These are phyloP conservation scores for Candida xiaguanensis DNA, from an alignment of 805 yeast species.

Conservation along the genomic window DNA sequence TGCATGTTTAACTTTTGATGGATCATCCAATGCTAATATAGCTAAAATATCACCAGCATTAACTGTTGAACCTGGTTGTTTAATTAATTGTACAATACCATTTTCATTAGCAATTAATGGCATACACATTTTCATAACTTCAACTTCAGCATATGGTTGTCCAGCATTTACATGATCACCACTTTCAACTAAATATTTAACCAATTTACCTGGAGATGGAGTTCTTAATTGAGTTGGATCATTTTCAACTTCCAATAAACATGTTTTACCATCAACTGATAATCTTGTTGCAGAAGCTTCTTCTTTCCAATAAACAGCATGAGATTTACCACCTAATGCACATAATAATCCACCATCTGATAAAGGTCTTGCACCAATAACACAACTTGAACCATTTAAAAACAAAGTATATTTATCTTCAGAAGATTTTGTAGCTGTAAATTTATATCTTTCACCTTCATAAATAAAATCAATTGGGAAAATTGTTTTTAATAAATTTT, in stretches of 20 bases:
- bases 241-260: constrained; percentile 89
- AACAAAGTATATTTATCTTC: constrained; percentile 81
- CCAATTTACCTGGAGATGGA: constrained; percentile 98
- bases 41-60: constrained; percentile 97
- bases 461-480: constrained; percentile 94
- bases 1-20: constrained; percentile 96
- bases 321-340: constrained; percentile 88
- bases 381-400: constrained; percentile 88
- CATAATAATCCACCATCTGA: constrained; percentile 93
- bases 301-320: constrained; percentile 95
- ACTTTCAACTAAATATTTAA: constrained; percentile 86
- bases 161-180: constrained; percentile 93
- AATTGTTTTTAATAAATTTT: constrained; percentile 75
- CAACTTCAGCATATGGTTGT: constrained; percentile 96
- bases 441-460: constrained; percentile 88
- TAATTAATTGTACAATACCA: constrained; percentile 87
- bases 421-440: constrained; percentile 93
- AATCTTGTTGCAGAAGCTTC: constrained; percentile 94
- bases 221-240: constrained; percentile 98
- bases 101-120: constrained; percentile 91
- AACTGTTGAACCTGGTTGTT: constrained; percentile 98
- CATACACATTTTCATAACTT: constrained; percentile 99
- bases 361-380: constrained; percentile 81
- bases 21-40: constrained; percentile 90
- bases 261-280: constrained; percentile 93